These are phyloP conservation scores for Rugiboletus extremiorientalis DNA, from an alignment of 1,284 basidiomycete genomes.

Conservation along the genomic window DNA sequence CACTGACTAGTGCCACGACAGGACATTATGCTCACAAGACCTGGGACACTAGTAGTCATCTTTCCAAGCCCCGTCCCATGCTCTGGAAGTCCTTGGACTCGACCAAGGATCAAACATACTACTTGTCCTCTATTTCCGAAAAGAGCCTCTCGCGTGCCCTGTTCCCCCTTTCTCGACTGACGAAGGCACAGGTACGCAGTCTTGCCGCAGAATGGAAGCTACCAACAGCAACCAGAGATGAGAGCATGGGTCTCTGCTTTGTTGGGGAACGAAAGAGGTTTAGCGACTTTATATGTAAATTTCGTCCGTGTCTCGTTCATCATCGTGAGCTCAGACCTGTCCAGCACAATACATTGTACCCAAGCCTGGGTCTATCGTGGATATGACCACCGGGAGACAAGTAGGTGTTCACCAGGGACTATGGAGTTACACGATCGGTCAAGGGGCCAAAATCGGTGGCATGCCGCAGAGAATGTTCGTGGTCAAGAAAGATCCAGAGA, in stretches of 20 bases:
- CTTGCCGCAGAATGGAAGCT: constrained; percentile 70
- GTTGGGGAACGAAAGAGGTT: constrained; percentile 83
- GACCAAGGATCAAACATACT: constrained; percentile 93
- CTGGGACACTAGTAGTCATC: constrained; percentile 38
- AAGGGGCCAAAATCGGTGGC: constrained; percentile 68
- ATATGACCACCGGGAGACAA: constrained; percentile 51
- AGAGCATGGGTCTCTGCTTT: constrained; percentile 98
- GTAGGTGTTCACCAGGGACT: constrained; percentile 75
- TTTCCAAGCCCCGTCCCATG: constrained; percentile 46
- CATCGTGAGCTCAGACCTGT: constrained; percentile 9
- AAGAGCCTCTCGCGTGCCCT: constrained; percentile 62
- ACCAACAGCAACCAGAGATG: constrained; percentile 76
- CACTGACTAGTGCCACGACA: constrained; percentile 25
- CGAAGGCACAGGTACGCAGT: constrained; percentile 73
- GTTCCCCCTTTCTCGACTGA: constrained; percentile 74
- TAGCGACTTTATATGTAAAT: constrained; percentile 70
- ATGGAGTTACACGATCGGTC: constrained; percentile 90
- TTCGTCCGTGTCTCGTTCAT: background rate
- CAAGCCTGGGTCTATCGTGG: constrained; percentile 67
- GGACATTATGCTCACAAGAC: constrained; percentile 89
- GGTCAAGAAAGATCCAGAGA: constrained; percentile 61
- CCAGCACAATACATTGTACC: constrained; percentile 78
- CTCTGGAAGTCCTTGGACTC: constrained; percentile 67
- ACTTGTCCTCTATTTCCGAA: constrained; percentile 80
- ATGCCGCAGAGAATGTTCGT: constrained; percentile 72